Conservation (phyloP, 179 eudicot species). For the Beta corolliflora region DNA sequence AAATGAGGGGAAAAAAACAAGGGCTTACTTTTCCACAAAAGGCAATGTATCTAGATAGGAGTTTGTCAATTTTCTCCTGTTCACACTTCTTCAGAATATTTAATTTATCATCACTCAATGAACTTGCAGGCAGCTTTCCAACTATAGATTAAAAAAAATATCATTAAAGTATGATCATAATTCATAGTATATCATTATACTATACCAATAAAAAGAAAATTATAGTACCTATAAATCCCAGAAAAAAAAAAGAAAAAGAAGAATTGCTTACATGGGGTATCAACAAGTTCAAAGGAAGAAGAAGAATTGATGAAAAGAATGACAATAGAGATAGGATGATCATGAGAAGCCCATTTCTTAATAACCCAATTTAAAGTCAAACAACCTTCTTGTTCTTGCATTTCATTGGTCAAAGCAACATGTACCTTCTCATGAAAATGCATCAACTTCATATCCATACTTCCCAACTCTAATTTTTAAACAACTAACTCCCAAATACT, state of each 20-base stretch:
- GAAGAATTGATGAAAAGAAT: conserved; percentile 51
- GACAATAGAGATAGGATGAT: conserved; percentile 49
- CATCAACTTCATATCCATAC: conserved; percentile 12
- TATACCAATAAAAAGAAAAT: not conserved
- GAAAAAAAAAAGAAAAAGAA: not conserved
- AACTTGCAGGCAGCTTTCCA: conserved; percentile 74
- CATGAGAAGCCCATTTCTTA: conserved; percentile 53
- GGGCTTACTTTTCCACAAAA: conserved; percentile 67
- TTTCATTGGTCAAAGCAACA: conserved; percentile 62
- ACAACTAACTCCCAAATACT: not conserved
- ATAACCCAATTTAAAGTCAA: conserved; percentile 68
- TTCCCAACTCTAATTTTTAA: not conserved
- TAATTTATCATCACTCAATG: conserved; percentile 62
- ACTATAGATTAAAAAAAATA: conserved; percentile 33
- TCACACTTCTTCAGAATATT: conserved; percentile 49
- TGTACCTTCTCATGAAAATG: conserved; percentile 56
- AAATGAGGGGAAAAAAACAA: not conserved
- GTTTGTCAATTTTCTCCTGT: conserved; percentile 52
- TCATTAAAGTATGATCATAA: not conserved
- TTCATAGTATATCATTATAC: not conserved
- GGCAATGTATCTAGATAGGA: conserved; percentile 51
- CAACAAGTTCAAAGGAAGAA: conserved; percentile 43
- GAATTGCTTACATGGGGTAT: conserved; percentile 62
- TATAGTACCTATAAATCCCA: not conserved
- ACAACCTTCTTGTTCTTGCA: conserved; percentile 57